phyloP scores from a whole-genome alignment of 345 rosid species.

The Arabis alpina region DNA sequence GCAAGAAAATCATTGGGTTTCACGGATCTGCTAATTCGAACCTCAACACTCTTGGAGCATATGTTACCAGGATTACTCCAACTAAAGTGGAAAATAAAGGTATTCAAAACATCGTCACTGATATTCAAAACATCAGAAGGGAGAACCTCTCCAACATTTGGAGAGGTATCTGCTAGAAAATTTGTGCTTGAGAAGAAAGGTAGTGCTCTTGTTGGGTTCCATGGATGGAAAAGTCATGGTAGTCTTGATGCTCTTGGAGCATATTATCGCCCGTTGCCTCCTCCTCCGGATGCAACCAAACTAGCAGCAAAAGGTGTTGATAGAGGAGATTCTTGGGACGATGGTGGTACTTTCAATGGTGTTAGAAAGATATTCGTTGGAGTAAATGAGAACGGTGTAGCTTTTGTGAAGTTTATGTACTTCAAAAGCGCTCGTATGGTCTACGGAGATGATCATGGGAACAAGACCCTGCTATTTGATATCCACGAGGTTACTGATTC shows the following conservation, averaged over 20 bases:
- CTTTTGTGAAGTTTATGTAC: conserved; percentile 26
- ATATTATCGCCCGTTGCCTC: not conserved
- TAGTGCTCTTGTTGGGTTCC: too few relatives aligned
- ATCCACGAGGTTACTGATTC: conserved; percentile 7
- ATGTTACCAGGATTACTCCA: not conserved
- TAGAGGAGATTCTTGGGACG: conserved; percentile 32
- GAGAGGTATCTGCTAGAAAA: too few relatives aligned
- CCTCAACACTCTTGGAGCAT: conserved; percentile 3
- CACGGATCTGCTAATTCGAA: not conserved
- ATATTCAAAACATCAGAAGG: too few relatives aligned
- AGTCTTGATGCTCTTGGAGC: not conserved
- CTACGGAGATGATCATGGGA: conserved; percentile 23
- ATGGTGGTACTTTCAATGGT: conserved; percentile 7
- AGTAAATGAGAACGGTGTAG: not conserved
- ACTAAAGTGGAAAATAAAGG: not conserved
- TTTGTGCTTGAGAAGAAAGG: too few relatives aligned
- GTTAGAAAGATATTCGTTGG: conserved; percentile 18
- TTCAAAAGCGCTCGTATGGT: not conserved
- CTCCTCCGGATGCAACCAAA: not conserved
- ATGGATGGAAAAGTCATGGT: too few relatives aligned
- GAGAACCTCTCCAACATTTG: too few relatives aligned
- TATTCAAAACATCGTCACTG: too few relatives aligned
- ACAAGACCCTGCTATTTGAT: not conserved
- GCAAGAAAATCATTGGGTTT: conserved; percentile 5
- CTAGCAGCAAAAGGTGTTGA: conserved; percentile 18